Base-by-base conservation (phyloP, 768 basidiomycete species). In the Tulasnella sp. region DNA sequence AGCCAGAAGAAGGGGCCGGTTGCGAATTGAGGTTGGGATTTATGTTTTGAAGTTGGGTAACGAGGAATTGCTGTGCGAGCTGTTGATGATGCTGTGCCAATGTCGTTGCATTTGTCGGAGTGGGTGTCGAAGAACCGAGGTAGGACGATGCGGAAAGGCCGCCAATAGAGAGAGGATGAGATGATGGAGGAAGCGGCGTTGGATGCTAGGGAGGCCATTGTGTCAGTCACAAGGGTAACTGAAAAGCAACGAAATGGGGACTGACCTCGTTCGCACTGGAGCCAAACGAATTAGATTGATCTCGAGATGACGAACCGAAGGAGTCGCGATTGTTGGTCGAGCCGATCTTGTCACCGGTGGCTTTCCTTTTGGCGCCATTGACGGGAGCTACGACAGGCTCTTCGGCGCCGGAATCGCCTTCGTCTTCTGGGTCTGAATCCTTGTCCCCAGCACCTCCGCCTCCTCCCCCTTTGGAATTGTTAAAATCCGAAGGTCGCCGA, bases 401-500 rank as follows among this genome's bases (percentile, higher is more conserved):
- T 17, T 75, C 74, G 19, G 34, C 58, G 22, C 29, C 45, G n/a
- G 36, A 68, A 14, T 75, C 74, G 15, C 38, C 54, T 67, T 68
- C 67, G 14, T 64, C 74, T 31, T 75, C 74, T 75, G 34, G 25
- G 31, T 64, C 74, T 31, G 74, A 68, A 38, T 75, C 74, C n/a
- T 67, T 49, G 52, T 49, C 74, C 69, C 45, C 74, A 29, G 31
- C 80, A 42, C 80, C 81, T 68, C 75, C 82, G 36, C 14, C 77
- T 34, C 69, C 75, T 29, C 54, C 72, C 29, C 25, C 78, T 71
- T 78, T 78, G 15, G 72, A 73, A 22, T 34, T 34, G n/a, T 39
- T 70, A 78, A 88, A 88, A 80, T 88, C 87, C n/a, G 82, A 80
- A 0, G 87, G 87, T 0, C 85, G 84, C 76, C 85, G 85, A 0